Evolutionary conservation across 208 protist species (phyloP).

Genomic region (Trichomonas tenax): DNA sequence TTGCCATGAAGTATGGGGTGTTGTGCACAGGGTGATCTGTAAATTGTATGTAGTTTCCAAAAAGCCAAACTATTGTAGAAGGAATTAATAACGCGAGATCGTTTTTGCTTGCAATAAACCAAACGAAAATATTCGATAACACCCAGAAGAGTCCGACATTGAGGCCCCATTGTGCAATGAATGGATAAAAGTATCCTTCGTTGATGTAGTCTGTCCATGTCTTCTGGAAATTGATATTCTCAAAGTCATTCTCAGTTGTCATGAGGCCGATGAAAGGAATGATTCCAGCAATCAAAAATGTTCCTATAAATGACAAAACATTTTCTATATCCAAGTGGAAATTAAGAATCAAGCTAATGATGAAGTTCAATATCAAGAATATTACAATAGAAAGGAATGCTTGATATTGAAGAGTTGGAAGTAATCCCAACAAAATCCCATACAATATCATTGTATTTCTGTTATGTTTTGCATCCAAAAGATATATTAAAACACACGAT

Average conservation of each 20-base stretch:
- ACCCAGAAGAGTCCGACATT: background rate
- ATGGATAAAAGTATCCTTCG: background rate
- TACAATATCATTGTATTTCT: background rate
- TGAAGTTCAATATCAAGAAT: background rate
- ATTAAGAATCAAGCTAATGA: background rate
- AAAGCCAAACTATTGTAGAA: background rate
- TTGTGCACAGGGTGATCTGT: background rate
- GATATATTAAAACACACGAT: background rate
- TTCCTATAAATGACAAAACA: background rate
- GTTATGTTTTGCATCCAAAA: background rate
- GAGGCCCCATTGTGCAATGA: background rate
- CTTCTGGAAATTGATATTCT: background rate
- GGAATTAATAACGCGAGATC: background rate
- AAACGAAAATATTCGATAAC: background rate
- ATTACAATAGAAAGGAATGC: background rate
- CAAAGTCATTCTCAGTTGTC: background rate
- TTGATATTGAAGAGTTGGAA: background rate
- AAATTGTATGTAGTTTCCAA: background rate
- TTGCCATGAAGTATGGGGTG: background rate
- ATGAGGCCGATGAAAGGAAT: background rate
- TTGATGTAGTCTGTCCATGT: background rate
- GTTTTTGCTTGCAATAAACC: background rate
- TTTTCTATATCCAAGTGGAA: background rate
- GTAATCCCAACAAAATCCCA: background rate
- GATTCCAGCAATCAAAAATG: background rate